Percentiles rank a stretch among this genome's conserved stretches.
Evolutionary conservation across 108 stramenopile species (phyloP).

Genomic region (Cyclotella kingstonii): DNA sequence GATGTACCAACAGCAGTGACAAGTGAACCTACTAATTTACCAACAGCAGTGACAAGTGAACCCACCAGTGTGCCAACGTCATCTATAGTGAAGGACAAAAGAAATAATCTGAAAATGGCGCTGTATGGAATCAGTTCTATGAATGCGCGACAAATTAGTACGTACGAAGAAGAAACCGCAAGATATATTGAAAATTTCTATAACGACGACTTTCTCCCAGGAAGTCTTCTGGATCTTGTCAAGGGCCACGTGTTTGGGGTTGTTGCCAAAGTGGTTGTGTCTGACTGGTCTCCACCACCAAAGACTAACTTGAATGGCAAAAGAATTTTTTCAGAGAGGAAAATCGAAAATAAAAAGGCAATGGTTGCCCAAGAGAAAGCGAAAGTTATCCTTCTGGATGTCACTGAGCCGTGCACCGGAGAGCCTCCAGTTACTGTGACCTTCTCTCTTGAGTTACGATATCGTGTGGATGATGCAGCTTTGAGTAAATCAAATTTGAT

Average conservation of each 20-base stretch:
- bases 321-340: slow-evolving; percentile 2
- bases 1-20: neutral
- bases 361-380: slow-evolving; percentile 5
- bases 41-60: neutral
- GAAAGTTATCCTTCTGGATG: slow-evolving; percentile 13
- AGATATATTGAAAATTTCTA: slow-evolving; percentile 31
- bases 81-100: neutral
- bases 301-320: neutral
- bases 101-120: slow-evolving; percentile 16
- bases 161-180: slow-evolving; percentile 15
- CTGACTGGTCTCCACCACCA: neutral
- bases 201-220: neutral
- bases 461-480: slow-evolving; percentile 9
- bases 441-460: slow-evolving; percentile 23
- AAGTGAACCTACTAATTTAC: neutral
- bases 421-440: slow-evolving; percentile 20
- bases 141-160: neutral
- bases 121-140: slow-evolving; percentile 14
- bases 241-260: slow-evolving; percentile 1
- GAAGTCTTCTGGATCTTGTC: neutral
- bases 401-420: slow-evolving; percentile 23
- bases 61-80: neutral
- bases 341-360: neutral
- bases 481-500: slow-evolving; percentile 8
- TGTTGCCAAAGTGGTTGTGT: neutral